These are phyloP conservation scores for Magnusiomyces tetraspermus DNA, from an alignment of 1,139 yeast species.

Conservation along the genomic window DNA sequence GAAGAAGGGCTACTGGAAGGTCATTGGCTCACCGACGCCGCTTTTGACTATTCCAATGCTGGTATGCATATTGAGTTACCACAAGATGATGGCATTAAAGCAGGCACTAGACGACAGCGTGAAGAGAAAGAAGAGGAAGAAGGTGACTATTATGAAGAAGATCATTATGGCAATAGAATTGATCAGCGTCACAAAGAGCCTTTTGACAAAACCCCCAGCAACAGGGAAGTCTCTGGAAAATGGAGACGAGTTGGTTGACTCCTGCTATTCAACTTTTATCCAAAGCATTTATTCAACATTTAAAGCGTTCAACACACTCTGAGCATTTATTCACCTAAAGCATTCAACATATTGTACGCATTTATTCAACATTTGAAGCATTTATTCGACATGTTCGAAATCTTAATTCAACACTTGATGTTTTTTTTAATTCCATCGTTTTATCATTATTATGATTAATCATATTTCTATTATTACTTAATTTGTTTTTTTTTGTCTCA, in stretches of 20 bases:
- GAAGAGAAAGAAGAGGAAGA: neutral
- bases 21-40: neutral
- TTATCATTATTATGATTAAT: too few relatives aligned
- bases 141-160: neutral
- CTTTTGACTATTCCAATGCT: neutral
- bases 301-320: too few relatives aligned
- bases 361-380: too few relatives aligned
- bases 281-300: neutral
- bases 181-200: neutral
- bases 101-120: neutral
- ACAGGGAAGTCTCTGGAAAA: constrained; percentile 24
- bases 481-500: too few relatives aligned
- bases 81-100: neutral
- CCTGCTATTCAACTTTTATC: neutral
- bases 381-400: too few relatives aligned
- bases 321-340: too few relatives aligned
- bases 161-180: neutral
- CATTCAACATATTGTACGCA: too few relatives aligned
- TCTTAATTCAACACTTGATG: too few relatives aligned
- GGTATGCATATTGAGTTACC: neutral
- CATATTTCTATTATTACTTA: too few relatives aligned
- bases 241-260: constrained; percentile 16
- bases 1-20: neutral
- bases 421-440: too few relatives aligned
- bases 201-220: constrained; percentile 13